A percentile compares a stretch with the other conserved stretches of the same genome.
Evolutionary conservation across 768 basidiomycete genomes (phyloP).

Genomic region (Infundibulicybe gibba): DNA sequence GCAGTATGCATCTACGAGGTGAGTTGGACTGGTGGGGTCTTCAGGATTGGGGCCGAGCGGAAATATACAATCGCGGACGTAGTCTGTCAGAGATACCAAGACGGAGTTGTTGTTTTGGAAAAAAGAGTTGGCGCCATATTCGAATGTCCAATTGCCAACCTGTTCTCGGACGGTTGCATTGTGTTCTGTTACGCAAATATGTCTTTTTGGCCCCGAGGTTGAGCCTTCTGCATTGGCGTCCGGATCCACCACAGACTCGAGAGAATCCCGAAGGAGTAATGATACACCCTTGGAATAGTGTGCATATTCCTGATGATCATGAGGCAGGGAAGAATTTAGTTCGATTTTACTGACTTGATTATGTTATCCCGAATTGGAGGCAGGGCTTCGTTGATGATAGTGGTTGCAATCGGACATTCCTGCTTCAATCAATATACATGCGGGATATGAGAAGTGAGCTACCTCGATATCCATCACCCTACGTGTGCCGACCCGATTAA

Average conservation of each 20-base stretch:
- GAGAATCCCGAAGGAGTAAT: slow-evolving; percentile 84
- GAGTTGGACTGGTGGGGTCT: slow-evolving; percentile 45
- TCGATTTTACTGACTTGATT: slow-evolving; percentile 46
- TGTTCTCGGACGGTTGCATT: slow-evolving; percentile 78
- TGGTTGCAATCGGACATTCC: slow-evolving; percentile 92
- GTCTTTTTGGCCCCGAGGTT: slow-evolving; percentile 40
- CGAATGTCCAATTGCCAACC: slow-evolving; percentile 78
- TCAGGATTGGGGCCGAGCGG: slow-evolving; percentile 16
- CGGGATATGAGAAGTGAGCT: slow-evolving; percentile 3
- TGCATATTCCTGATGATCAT: slow-evolving; percentile 59
- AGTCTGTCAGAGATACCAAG: slow-evolving; percentile 76
- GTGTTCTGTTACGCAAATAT: slow-evolving; percentile 84
- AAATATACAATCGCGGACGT: slow-evolving; percentile 77
- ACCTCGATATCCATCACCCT: slow-evolving; percentile 92
- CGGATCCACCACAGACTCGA: slow-evolving; percentile 24
- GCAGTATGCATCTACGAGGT: slow-evolving; percentile 95
- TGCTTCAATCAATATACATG: slow-evolving; percentile 18
- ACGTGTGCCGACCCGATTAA: slow-evolving; percentile 74
- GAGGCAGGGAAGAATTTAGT: not conserved
- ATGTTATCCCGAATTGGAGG: slow-evolving; percentile 60
- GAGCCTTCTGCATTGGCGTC: slow-evolving; percentile 15
- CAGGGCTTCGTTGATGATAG: slow-evolving; percentile 70
- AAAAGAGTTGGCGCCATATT: slow-evolving; percentile 86
- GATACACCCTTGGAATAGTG: slow-evolving; percentile 88
- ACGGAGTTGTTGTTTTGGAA: slow-evolving; percentile 99